Base-by-base conservation (phyloP, 352 stramenopile species). In the Thraustochytrium striatum region DNA sequence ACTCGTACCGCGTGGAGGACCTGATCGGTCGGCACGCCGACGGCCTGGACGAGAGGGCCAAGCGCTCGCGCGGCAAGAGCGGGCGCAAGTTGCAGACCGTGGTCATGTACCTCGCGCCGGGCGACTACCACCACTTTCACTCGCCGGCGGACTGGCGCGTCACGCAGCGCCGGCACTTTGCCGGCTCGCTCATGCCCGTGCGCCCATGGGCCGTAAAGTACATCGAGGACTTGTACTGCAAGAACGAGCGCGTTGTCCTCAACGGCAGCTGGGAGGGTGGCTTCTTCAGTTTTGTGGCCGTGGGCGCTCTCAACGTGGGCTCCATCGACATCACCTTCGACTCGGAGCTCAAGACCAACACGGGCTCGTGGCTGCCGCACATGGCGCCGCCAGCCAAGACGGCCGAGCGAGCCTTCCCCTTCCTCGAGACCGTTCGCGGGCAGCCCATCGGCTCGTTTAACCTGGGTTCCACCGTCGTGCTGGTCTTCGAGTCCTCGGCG, bases 91-190 rank as follows among this genome's bases (percentile, higher is more conserved):
- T 82, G 52, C 73, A 61, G 47, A 61, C 72, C 41, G n/a, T 83
- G 32, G 89, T 94, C 21, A 73, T 94, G 61, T 94, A 94, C 75
- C 85, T 94, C 11, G 89, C 89, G 25, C 89, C 89, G 2, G 89
- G 89, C 41, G 89, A 94, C 73, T 94, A 94, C 85, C 89, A 94
- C 72, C 89, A 89, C 82, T 92, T 94, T 78, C 89, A 94, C 73
- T 89, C 88, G 25, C 88, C 89, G 1, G 86, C 89, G 43, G 85
- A 93, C 82, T 94, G 89, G 89, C 81, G 78, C 28, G 86, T 94
- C 30, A 73, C 85, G 1, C 86, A 93, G 82, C 86, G 89, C 59
- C 87, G 89, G 16, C 89, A 94, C 50, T 94, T 94, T 72, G 88
- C 89, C 1, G 89, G 89, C 30, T 90, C 91, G 47, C 84, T 94